A percentile compares a stretch with the other conserved stretches of the same genome.
Conservation (phyloP, 345 rosid genomes). For the Populus davidiana region DNA sequence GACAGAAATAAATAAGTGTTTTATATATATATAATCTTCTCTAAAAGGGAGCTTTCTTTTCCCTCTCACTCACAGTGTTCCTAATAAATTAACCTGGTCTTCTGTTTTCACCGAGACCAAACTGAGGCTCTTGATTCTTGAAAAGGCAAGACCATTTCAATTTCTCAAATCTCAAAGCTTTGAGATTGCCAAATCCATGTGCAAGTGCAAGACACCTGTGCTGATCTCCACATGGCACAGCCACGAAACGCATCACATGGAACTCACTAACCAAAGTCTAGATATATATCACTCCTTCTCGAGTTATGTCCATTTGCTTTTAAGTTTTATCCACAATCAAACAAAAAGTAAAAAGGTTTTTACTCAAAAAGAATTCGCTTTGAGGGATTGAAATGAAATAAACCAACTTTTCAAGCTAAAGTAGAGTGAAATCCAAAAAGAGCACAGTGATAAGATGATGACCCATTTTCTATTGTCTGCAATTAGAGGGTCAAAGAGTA, state of each 20-base stretch:
- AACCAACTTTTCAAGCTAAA: background rate
- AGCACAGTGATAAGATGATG: conserved; percentile 22
- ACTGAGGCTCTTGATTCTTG: conserved; percentile 23
- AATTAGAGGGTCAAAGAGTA: conserved; percentile 10
- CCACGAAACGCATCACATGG: conserved; percentile 14
- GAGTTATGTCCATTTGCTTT: background rate
- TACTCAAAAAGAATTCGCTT: background rate
- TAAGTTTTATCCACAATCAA: conserved; percentile 1
- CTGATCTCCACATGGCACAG: conserved; percentile 20
- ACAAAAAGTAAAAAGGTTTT: background rate
- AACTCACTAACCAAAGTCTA: background rate
- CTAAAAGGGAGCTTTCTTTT: background rate
- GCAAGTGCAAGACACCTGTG: conserved; percentile 19
- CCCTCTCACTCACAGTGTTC: background rate
- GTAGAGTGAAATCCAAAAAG: background rate
- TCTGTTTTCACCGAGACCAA: conserved; percentile 13
- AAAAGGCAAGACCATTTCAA: conserved; percentile 6
- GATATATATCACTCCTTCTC: background rate
- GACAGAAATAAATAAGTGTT: background rate
- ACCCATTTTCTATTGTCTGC: conserved; percentile 43
- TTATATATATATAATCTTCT: background rate
- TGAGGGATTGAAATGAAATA: background rate
- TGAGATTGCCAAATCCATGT: conserved; percentile 36
- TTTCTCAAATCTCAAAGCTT: conserved; percentile 23
- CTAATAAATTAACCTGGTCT: background rate